Base-by-base conservation (phyloP, 2,329 filamentous ascomycete species). In the Dactylellina parvicollis region DNA sequence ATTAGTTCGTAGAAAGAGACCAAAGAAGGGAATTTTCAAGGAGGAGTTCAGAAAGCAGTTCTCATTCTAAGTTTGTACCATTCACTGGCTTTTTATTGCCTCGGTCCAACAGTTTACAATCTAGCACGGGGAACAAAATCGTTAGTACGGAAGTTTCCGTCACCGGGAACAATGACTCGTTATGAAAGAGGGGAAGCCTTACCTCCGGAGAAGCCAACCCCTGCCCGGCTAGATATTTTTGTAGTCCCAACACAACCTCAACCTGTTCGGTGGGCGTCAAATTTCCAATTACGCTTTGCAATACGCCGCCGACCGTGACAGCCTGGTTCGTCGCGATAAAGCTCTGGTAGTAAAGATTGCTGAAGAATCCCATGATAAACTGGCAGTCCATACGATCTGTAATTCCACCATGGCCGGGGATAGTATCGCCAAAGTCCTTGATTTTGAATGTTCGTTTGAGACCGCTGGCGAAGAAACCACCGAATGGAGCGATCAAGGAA, bases 341-440 rank as follows among this genome's bases (percentile, higher is more conserved):
- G 79, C 91, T 95, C 81, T 97, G 93, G 83, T 96, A 99, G 83
- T 99, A 99, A 86, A 99, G 93, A 84, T 92, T 98, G 14, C 94
- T 88, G 79, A 99, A 98, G 82, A 96, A 95, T 7, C 95, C 95
- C 95, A 99, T 99, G 84, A 98, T 98, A 83, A 99, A 99, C 80
- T 99, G 95, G 81, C 95, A 99, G 80, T 99, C 95, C 94, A 99
- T 98, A 75, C 95, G 91, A 80, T 99, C 95, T 20, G 95, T 99
- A 83, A 99, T 98, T 77, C 95, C 95, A 74, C 95, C 95, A 79
- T 99, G 95, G 20, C 95, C 95, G 1, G 95, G 95, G 77, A 99
- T 99, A 0, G 92, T 96, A 82, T 99, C 92, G 77, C 95, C 95
- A 83, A 99, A 99, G 83, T 99, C 95, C 85, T 99, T 99, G 85